Percentiles rank a stretch among this genome's conserved stretches.
Conservation (phyloP, 2,329 filamentous ascomycete genomes). For the Neofusicoccum umdonicola region DNA sequence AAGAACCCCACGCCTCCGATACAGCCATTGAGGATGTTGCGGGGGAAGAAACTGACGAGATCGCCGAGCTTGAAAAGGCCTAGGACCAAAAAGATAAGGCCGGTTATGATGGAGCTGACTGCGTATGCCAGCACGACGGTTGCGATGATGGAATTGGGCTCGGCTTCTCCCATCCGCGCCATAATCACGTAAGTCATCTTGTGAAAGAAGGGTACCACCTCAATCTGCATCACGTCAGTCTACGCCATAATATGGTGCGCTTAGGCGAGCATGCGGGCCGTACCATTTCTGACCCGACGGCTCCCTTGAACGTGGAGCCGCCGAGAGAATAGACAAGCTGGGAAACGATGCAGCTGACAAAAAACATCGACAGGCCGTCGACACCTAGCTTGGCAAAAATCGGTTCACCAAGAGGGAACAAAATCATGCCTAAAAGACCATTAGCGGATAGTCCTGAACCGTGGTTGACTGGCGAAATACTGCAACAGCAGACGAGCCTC, state of each 20-base stretch:
- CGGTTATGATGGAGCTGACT: conserved; percentile 85
- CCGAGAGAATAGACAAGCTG: conserved; percentile 84
- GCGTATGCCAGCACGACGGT: conserved; percentile 93
- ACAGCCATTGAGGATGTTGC: conserved; percentile 93
- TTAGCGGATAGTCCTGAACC: neutral
- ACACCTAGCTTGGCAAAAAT: conserved; percentile 84
- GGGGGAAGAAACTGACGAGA: conserved; percentile 92
- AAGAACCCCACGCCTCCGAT: conserved; percentile 98
- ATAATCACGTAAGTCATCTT: conserved; percentile 95
- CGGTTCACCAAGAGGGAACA: conserved; percentile 86
- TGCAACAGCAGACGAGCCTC: neutral
- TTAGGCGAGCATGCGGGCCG: conserved; percentile 25
- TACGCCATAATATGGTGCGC: neutral
- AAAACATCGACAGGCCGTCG: conserved; percentile 97
- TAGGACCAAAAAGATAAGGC: conserved; percentile 86
- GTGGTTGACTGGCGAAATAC: neutral
- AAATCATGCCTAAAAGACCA: conserved; percentile 67
- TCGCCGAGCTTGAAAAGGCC: conserved; percentile 84
- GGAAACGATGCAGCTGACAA: conserved; percentile 93
- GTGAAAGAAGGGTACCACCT: conserved; percentile 98
- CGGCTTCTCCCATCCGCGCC: conserved; percentile 70
- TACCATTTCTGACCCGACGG: conserved; percentile 90
- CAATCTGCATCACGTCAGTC: conserved; percentile 59
- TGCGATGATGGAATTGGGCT: conserved; percentile 82
- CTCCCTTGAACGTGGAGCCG: conserved; percentile 84